Evolutionary conservation across 345 rosid genomes (phyloP).

Genomic region (Cardiospermum halicacabum): DNA sequence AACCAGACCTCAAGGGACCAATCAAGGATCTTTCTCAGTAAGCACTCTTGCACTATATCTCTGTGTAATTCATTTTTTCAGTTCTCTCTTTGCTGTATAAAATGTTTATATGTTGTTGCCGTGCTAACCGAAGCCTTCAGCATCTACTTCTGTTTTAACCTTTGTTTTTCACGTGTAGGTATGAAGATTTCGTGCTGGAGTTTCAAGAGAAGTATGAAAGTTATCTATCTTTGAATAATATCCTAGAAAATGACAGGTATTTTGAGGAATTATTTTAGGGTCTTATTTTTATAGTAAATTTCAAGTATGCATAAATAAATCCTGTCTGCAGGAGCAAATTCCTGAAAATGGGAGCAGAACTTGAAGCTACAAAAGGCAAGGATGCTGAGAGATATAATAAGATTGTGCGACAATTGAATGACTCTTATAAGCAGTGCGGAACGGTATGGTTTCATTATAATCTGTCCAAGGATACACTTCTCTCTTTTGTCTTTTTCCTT

Average conservation of each 20-base stretch:
- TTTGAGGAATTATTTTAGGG: conserved; percentile 2
- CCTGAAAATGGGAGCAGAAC: conserved; percentile 69
- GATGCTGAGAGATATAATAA: conserved; percentile 62
- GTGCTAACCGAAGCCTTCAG: not conserved
- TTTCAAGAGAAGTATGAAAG: conserved; percentile 68
- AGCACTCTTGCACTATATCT: conserved; percentile 33
- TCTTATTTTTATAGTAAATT: conserved; percentile 5
- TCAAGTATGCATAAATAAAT: not conserved
- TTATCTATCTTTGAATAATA: conserved; percentile 70
- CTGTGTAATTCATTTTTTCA: not conserved
- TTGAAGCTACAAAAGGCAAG: conserved; percentile 59
- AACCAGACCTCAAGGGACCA: conserved; percentile 70
- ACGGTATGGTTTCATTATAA: conserved; percentile 38
- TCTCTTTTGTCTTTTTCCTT: no score
- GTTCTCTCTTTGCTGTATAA: not conserved
- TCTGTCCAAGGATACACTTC: not conserved
- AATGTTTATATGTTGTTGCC: not conserved
- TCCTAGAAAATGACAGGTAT: conserved; percentile 76
- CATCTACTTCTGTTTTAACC: conserved; percentile 3
- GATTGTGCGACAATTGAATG: conserved; percentile 50
- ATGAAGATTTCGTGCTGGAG: conserved; percentile 72
- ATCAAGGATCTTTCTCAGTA: conserved; percentile 76
- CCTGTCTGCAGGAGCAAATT: conserved; percentile 53
- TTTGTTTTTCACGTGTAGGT: conserved; percentile 43
- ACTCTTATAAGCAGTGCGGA: conserved; percentile 61